Percentiles rank a stretch among this genome's conserved stretches.
Conservation (phyloP, 179 eudicot genomes). For the Heliamphora pulchella region DNA sequence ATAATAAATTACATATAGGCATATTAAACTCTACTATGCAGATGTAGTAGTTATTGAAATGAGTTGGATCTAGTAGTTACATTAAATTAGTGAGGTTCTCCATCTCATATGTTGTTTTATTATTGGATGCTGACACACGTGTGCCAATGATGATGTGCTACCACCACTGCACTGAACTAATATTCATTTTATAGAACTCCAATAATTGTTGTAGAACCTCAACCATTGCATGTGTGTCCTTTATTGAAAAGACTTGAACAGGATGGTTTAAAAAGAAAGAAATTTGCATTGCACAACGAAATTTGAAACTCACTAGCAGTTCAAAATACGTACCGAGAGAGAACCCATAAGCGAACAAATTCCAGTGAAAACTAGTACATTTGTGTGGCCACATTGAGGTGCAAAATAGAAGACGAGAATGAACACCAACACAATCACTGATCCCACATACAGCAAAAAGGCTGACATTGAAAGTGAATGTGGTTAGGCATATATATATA, state of each 20-base stretch:
- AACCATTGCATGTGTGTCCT: no score
- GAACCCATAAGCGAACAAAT: slow-evolving; percentile 77
- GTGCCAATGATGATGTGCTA: no score
- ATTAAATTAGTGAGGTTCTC: no score
- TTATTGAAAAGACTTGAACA: background rate
- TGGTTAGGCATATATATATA: slow-evolving; percentile 2
- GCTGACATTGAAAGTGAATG: slow-evolving; percentile 27
- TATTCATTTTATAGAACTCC: background rate
- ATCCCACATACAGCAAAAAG: slow-evolving; percentile 53
- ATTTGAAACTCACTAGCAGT: background rate
- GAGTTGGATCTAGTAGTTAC: no score
- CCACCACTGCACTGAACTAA: background rate
- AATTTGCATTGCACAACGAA: background rate
- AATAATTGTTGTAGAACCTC: background rate
- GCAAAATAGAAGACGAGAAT: slow-evolving; percentile 47
- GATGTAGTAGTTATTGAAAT: no score
- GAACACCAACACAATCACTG: slow-evolving; percentile 48
- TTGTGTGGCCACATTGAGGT: slow-evolving; percentile 51
- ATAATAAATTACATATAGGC: no score
- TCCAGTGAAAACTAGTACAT: slow-evolving; percentile 59
- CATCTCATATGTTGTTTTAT: no score
- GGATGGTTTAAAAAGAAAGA: slow-evolving; percentile 5
- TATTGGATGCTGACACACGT: no score
- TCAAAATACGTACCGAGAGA: slow-evolving; percentile 49
- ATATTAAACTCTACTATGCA: no score